Evolutionary conservation across 148 eudicot genomes (phyloP).

Genomic region (Simmondsia chinensis): DNA sequence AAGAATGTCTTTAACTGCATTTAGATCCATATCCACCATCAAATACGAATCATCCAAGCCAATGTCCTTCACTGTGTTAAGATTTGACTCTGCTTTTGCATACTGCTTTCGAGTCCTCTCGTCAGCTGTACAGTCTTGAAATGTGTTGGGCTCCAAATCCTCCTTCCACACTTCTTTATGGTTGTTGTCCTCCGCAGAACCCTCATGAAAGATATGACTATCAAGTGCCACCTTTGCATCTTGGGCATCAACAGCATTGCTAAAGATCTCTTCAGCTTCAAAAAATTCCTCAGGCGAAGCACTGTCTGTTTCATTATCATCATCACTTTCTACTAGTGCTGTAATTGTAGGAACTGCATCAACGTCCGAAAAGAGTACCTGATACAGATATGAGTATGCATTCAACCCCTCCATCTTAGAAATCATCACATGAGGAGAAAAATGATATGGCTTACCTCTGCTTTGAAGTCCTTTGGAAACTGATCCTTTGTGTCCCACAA

Average conservation of each 20-base stretch:
- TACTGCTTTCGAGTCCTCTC: constrained; percentile 28
- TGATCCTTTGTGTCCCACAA: constrained; percentile 66
- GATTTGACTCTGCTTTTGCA: constrained; percentile 12
- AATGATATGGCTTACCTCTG: constrained; percentile 46
- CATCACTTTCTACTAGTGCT: constrained; percentile 34
- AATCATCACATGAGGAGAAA: constrained; percentile 7
- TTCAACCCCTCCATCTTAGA: constrained; percentile 29
- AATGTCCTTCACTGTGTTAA: constrained; percentile 30
- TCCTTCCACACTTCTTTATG: constrained; percentile 30
- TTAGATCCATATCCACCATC: constrained; percentile 17
- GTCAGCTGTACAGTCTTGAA: constrained; percentile 48
- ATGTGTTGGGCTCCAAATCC: constrained; percentile 36
- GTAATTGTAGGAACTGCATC: constrained; percentile 42
- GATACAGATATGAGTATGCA: constrained; percentile 37
- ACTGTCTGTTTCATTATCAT: constrained; percentile 43
- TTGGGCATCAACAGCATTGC: constrained; percentile 50
- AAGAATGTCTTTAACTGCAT: constrained; percentile 35
- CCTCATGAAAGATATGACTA: constrained; percentile 20
- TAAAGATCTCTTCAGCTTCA: constrained; percentile 91
- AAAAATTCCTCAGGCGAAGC: constrained; percentile 77
- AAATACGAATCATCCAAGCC: constrained; percentile 23
- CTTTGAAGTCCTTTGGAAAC: constrained; percentile 55
- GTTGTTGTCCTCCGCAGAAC: constrained; percentile 19
- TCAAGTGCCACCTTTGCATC: constrained; percentile 40
- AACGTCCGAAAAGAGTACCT: constrained; percentile 82